Conservation (phyloP, 495 filamentous ascomycete species). For the Tuber umbilicatum region DNA sequence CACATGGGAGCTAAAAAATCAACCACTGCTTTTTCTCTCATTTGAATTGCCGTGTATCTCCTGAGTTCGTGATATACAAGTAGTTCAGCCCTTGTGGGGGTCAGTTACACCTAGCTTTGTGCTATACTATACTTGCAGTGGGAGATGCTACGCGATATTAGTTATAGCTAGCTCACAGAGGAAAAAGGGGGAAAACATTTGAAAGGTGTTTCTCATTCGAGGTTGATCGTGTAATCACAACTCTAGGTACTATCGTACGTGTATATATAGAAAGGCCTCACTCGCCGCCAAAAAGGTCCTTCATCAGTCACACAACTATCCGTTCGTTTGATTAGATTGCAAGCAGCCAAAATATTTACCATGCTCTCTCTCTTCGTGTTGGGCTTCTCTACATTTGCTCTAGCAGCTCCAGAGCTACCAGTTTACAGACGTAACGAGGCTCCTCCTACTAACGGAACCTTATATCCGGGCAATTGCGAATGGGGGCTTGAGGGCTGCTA, state of each 20-base stretch:
- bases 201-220: not conserved
- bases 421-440: slow-evolving; percentile 12
- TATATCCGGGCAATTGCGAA: slow-evolving; percentile 16
- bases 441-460: slow-evolving; percentile 12
- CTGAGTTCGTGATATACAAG: not conserved
- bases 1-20: not conserved
- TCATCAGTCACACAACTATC: not conserved
- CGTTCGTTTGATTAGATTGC: not conserved
- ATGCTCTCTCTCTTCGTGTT: slow-evolving; percentile 4
- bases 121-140: not conserved
- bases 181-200: not conserved
- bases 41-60: not conserved
- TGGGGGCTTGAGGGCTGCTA: slow-evolving; percentile 19
- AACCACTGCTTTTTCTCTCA: not conserved
- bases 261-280: not conserved
- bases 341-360: not conserved
- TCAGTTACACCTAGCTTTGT: not conserved
- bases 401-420: slow-evolving; percentile 8
- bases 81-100: not conserved
- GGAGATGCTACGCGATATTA: not conserved
- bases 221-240: not conserved
- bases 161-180: too few species aligned
- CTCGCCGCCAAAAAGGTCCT: not conserved
- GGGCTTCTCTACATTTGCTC: not conserved
- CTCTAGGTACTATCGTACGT: not conserved